Evolutionary conservation across 495 filamentous ascomycete species (phyloP).

Genomic region (Tuber umbilicatum): DNA sequence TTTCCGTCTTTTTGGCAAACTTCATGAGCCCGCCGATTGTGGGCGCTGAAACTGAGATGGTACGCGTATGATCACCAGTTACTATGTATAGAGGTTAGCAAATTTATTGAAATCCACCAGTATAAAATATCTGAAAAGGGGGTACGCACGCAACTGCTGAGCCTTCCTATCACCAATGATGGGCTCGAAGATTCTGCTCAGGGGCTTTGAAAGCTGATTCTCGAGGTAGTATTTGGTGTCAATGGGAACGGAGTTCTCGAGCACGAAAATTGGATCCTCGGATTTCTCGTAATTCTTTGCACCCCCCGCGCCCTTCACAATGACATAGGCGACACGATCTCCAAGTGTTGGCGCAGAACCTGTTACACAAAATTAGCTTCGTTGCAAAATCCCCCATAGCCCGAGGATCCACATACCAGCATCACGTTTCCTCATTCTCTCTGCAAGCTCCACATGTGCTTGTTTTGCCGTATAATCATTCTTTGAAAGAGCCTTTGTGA

Average conservation of each 20-base stretch:
- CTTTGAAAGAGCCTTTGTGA: slow-evolving; percentile 93
- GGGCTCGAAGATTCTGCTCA: slow-evolving; percentile 93
- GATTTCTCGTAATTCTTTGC: slow-evolving; percentile 92
- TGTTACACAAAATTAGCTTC: background rate
- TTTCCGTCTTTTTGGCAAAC: slow-evolving; percentile 93
- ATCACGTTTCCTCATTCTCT: slow-evolving; percentile 93
- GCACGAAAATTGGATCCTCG: slow-evolving; percentile 92
- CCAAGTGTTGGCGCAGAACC: slow-evolving; percentile 87
- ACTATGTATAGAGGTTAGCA: slow-evolving; percentile 38
- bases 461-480: slow-evolving; percentile 76
- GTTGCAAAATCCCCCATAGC: background rate
- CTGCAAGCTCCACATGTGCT: slow-evolving; percentile 87
- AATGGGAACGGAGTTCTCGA: slow-evolving; percentile 96
- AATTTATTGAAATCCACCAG: background rate
- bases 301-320: slow-evolving; percentile 81
- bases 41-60: slow-evolving; percentile 83
- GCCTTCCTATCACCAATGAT: slow-evolving; percentile 90
- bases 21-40: slow-evolving; percentile 93
- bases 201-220: slow-evolving; percentile 91
- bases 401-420: slow-evolving; percentile 46
- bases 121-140: background rate
- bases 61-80: slow-evolving; percentile 84
- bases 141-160: slow-evolving; percentile 54
- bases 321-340: slow-evolving; percentile 97
- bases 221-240: slow-evolving; percentile 99